Conservation (phyloP, 2,329 filamentous ascomycete species). For the Colletotrichum incanum region DNA sequence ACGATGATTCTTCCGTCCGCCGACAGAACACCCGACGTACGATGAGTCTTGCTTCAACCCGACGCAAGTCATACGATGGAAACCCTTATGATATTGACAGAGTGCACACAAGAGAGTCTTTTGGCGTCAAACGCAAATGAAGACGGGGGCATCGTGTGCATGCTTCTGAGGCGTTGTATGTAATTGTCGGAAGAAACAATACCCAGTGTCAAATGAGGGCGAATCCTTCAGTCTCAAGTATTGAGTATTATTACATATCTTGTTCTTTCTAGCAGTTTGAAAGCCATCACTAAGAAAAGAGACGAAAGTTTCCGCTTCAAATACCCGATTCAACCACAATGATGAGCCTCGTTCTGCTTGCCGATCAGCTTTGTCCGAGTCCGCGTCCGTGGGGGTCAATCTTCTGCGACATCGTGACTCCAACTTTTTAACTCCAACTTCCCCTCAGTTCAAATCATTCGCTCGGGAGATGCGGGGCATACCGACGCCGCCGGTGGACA, state of each 20-base stretch:
- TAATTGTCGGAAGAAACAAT: neutral
- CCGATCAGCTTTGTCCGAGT: neutral
- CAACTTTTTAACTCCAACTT: constrained; percentile 10
- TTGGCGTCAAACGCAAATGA: neutral
- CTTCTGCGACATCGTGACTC: neutral
- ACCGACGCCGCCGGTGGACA: constrained; percentile 14
- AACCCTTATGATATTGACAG: constrained; percentile 21
- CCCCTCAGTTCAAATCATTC: neutral
- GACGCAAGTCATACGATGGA: constrained; percentile 21
- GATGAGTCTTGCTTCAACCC: neutral
- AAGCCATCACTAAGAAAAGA: neutral
- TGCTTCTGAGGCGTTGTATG: neutral
- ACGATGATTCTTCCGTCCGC: neutral
- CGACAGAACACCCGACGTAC: neutral
- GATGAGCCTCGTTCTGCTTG: neutral
- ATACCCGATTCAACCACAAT: neutral
- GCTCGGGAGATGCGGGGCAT: constrained; percentile 30
- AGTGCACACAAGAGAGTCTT: constrained; percentile 7
- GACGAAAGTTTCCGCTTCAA: too few relatives aligned
- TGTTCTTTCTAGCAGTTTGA: too few relatives aligned
- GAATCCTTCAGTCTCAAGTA: neutral
- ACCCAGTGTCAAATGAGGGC: neutral
- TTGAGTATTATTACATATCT: neutral
- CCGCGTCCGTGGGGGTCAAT: neutral
- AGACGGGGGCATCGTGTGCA: too few relatives aligned